Conservation (phyloP, 208 protist genomes). For the Strigomonas culicis region DNA sequence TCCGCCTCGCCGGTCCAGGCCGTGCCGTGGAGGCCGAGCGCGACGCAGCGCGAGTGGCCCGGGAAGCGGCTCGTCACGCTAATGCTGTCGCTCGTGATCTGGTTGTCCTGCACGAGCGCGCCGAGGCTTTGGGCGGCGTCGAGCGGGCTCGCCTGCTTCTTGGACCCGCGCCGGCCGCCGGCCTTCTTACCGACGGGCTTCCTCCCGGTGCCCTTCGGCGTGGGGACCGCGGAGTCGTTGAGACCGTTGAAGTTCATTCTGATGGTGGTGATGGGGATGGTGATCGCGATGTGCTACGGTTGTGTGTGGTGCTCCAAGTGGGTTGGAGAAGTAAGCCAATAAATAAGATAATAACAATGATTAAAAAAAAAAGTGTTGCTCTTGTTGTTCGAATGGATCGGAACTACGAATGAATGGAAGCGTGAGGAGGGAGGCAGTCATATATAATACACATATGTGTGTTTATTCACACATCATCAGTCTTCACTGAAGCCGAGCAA, state of each 20-base stretch:
- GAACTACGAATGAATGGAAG: neutral
- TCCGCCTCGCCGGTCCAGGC: conserved; percentile 66
- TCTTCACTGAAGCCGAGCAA: no score
- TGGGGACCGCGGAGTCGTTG: conserved; percentile 12
- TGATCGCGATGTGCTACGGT: no score
- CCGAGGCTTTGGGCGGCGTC: neutral
- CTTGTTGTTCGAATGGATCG: conserved; percentile 3
- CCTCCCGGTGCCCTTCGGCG: conserved; percentile 9
- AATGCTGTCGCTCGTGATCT: conserved; percentile 18
- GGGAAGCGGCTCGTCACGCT: conserved; percentile 34
- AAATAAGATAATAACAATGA: conserved; percentile 4
- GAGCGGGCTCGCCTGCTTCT: conserved; percentile 11
- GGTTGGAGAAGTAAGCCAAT: no score
- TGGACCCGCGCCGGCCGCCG: neutral
- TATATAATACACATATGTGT: no score
- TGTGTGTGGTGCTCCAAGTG: no score
- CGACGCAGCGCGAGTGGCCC: conserved; percentile 49
- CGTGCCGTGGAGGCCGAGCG: conserved; percentile 37
- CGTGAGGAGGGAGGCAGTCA: no score
- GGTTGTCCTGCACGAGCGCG: neutral
- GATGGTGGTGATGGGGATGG: no score
- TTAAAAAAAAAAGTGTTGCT: conserved; percentile 2
- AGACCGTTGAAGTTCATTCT: no score
- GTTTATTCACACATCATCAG: no score
- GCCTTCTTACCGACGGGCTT: conserved; percentile 4